Evolutionary conservation across 2,329 filamentous ascomycete species (phyloP).

Genomic region (Talaromyces sp.): DNA sequence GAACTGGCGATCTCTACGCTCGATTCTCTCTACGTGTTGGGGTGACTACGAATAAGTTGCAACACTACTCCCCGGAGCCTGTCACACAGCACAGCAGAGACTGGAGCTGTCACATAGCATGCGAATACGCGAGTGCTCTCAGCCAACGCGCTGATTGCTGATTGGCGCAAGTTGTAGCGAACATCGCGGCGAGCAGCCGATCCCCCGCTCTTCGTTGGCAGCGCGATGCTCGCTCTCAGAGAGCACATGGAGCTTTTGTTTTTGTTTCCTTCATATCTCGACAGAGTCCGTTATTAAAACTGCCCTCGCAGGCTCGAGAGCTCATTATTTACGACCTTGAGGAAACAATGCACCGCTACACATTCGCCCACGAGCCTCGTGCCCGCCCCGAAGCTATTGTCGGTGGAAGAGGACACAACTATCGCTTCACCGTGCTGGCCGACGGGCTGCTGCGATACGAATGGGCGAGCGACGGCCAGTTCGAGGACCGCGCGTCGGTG

Average conservation of each 20-base stretch:
- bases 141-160: too few relatives aligned
- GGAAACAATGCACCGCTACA: slow-evolving; percentile 17
- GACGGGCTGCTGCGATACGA: slow-evolving; percentile 57
- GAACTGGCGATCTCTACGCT: too few relatives aligned
- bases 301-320: not conserved
- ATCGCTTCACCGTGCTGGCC: slow-evolving; percentile 57
- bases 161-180: not conserved
- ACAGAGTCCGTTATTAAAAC: too few relatives aligned
- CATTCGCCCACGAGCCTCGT: slow-evolving; percentile 17
- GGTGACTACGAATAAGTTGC: too few relatives aligned
- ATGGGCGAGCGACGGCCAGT: slow-evolving; percentile 55
- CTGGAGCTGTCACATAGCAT: too few relatives aligned
- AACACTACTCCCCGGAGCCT: too few relatives aligned
- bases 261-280: too few relatives aligned
- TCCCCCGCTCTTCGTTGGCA: not conserved
- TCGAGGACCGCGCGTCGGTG: slow-evolving; percentile 59
- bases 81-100: too few relatives aligned
- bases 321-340: not conserved
- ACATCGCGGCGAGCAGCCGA: not conserved
- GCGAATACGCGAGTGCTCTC: too few relatives aligned
- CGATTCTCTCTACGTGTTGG: too few relatives aligned
- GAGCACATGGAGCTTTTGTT: too few relatives aligned
- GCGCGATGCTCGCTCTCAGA: too few relatives aligned
- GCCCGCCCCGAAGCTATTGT: slow-evolving; percentile 44
- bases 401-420: slow-evolving; percentile 38